Evolutionary conservation across 225 moss, liverwort and hornwort species (phyloP).

Genomic region (Neckera pumila): DNA sequence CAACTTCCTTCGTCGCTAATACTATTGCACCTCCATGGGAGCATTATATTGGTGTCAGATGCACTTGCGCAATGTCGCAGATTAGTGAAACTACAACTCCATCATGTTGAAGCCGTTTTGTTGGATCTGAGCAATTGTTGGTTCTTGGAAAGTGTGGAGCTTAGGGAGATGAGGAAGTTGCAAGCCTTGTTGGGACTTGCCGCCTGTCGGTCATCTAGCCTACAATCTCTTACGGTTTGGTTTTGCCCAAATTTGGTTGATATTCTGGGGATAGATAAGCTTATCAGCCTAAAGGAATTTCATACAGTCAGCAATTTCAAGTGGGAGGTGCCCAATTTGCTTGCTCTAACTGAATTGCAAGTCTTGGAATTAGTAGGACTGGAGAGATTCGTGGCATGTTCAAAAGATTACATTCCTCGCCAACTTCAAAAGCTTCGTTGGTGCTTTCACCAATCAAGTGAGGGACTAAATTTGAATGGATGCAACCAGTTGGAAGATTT

Average conservation of each 20-base stretch:
- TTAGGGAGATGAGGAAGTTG: rapidly evolving
- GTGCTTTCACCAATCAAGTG: rapidly evolving
- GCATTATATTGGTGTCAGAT: neutral
- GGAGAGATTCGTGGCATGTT: rapidly evolving
- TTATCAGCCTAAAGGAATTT: rapidly evolving
- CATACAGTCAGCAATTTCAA: rapidly evolving
- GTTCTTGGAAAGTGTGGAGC: rapidly evolving
- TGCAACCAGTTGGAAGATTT: neutral
- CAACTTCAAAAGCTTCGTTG: rapidly evolving
- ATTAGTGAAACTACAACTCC: rapidly evolving
- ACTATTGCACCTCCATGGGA: rapidly evolving
- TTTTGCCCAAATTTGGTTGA: rapidly evolving
- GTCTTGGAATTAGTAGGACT: rapidly evolving
- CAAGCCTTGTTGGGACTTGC: neutral
- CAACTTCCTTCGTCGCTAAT: neutral
- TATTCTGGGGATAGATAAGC: neutral
- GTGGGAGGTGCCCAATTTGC: rapidly evolving
- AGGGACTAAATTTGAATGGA: neutral
- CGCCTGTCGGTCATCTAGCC: rapidly evolving
- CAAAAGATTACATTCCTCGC: neutral
- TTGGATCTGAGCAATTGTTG: neutral
- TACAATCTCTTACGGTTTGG: rapidly evolving
- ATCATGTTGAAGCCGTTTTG: rapidly evolving
- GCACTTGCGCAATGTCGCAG: rapidly evolving
- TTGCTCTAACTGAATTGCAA: neutral